Percentiles rank a stretch among this genome's conserved stretches.
phyloP scores from a whole-genome alignment of 2,329 filamentous ascomycete genomes.

The Aaosphaeria arxii region DNA sequence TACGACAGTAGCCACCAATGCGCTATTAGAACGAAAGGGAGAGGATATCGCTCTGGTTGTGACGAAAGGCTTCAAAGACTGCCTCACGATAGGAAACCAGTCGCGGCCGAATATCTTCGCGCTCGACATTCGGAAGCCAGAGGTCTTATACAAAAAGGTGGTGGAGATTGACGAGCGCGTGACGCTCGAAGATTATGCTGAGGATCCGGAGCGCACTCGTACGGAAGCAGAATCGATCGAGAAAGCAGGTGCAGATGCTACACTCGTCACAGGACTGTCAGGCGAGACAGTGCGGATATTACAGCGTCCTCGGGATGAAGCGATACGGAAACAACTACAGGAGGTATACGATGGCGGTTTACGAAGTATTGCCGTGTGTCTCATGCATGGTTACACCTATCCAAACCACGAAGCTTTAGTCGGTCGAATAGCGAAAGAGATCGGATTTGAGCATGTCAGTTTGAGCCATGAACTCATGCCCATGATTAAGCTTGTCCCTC shows the following conservation, averaged over 20 bases:
- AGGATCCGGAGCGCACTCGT: constrained; percentile 68
- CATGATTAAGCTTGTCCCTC: constrained; percentile 81
- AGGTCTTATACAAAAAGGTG: constrained; percentile 80
- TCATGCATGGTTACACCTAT: constrained; percentile 92
- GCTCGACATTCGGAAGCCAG: constrained; percentile 79
- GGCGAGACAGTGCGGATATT: constrained; percentile 73
- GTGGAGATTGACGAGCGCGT: constrained; percentile 91
- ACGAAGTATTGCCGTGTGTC: constrained; percentile 78
- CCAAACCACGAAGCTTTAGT: constrained; percentile 79
- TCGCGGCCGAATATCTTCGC: constrained; percentile 88
- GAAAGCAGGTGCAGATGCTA: constrained; percentile 43
- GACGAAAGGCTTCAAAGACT: constrained; percentile 84
- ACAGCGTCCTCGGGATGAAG: constrained; percentile 56
- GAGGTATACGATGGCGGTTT: constrained; percentile 68
- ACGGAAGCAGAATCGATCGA: constrained; percentile 55
- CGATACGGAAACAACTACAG: constrained; percentile 61
- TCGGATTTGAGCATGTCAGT: constrained; percentile 81
- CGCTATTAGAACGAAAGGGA: constrained; percentile 83
- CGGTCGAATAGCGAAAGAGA: constrained; percentile 70
- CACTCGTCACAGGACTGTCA: constrained; percentile 68
- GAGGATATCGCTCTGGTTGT: constrained; percentile 85
- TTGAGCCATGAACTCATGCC: constrained; percentile 78
- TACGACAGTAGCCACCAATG: constrained; percentile 92
- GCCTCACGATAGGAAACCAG: constrained; percentile 86
- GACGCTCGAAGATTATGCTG: constrained; percentile 86